These are phyloP conservation scores for Phytophthora capsici DNA, from an alignment of 352 stramenopile species.

Conservation along the genomic window DNA sequence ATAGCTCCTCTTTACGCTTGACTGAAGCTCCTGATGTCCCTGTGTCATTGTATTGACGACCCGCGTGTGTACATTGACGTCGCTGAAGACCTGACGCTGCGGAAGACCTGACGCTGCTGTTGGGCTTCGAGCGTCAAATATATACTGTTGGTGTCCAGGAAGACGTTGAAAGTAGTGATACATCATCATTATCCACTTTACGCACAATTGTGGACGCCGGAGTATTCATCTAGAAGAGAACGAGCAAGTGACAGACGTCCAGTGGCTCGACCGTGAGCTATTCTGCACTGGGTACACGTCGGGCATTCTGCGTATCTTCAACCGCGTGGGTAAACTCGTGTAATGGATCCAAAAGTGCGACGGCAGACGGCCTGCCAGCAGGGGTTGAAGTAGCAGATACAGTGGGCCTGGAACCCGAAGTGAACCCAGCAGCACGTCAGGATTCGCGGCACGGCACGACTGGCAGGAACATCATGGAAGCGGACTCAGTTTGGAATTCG, in stretches of 20 bases:
- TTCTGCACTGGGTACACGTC: constrained; percentile 65
- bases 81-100: no score
- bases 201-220: constrained; percentile 35
- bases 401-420: no score
- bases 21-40: neutral
- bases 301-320: constrained; percentile 69
- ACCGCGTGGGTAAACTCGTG: constrained; percentile 51
- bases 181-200: constrained; percentile 7
- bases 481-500: no score
- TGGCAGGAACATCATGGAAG: no score
- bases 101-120: constrained; percentile 53
- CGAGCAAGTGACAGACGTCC: constrained; percentile 63
- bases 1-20: constrained; percentile 20
- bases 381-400: no score
- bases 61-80: constrained; percentile 59
- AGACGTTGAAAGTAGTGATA: constrained; percentile 25
- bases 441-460: no score
- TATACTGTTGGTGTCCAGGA: constrained; percentile 35
- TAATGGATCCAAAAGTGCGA: no score
- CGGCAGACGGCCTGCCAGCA: no score
- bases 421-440: no score
- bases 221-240: constrained; percentile 49
- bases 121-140: constrained; percentile 49
- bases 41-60: constrained; percentile 53
- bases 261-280: constrained; percentile 69